Conservation (phyloP, 192 early-diverging fungal species). For the Backusella westeae region DNA sequence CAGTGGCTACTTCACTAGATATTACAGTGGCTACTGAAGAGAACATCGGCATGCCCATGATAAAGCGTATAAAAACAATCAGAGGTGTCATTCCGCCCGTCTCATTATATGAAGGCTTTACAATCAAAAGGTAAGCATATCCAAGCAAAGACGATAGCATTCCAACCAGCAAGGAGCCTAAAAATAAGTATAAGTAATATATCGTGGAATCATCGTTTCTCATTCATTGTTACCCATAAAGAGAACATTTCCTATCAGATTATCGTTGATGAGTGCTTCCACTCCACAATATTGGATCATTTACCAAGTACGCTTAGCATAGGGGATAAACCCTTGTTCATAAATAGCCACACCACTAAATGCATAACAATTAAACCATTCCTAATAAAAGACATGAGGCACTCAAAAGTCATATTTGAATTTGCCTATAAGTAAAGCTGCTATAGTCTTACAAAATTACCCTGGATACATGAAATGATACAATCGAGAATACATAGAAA, state of each 20-base stretch:
- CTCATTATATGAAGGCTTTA: constrained; percentile 22
- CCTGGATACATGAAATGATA: constrained; percentile 73
- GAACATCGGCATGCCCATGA: constrained; percentile 83
- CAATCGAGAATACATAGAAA: constrained; percentile 72
- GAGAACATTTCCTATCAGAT: constrained; percentile 82
- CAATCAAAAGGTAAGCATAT: constrained; percentile 40
- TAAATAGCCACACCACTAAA: constrained; percentile 91
- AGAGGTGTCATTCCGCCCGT: too few relatives aligned
- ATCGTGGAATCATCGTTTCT: constrained; percentile 8
- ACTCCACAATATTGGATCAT: constrained; percentile 75
- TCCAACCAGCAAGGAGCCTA: constrained; percentile 39
- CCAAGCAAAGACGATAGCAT: constrained; percentile 41
- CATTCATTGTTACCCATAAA: constrained; percentile 60
- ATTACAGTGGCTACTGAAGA: constrained; percentile 75
- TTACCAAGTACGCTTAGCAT: constrained; percentile 80
- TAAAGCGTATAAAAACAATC: constrained; percentile 61
- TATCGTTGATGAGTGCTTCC: constrained; percentile 82
- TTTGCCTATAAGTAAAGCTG: neutral
- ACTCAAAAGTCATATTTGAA: constrained; percentile 17
- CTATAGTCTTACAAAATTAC: constrained; percentile 58
- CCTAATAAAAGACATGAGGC: constrained; percentile 15
- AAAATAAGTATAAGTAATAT: constrained; percentile 25
- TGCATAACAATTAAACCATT: constrained; percentile 82
- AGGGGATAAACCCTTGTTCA: constrained; percentile 63
- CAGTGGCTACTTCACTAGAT: constrained; percentile 77